Base-by-base conservation (phyloP, 106 monocot species). In the Ottelia alismoides region DNA sequence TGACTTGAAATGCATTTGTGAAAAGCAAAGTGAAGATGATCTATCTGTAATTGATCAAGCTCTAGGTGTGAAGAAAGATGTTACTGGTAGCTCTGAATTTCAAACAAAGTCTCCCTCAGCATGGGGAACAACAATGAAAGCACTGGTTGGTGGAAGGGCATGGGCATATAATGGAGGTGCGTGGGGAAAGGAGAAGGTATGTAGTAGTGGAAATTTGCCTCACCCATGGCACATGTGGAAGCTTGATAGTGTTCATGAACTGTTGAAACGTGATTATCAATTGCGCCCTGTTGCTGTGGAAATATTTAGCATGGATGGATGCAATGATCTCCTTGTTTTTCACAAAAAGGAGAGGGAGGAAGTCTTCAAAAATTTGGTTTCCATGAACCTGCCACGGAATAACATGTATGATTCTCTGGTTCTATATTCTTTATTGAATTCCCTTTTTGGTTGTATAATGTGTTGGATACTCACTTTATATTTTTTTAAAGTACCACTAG, bases 181-280 rank as follows among this genome's bases (percentile, higher is more conserved):
- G 48, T 98, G 98, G 98, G 98, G 98, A 25, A 98, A 90, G 69
- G 98, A 98, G 70, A 98, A 75, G 68, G 61, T 75, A 12, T 82
- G 76, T 60, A 70, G 52, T 22, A 80, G 85, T 65, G 70, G 85
- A 52, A 98, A 83, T 69, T 57, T 90, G 60, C 90, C 85, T 46
- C 98, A 98, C 65, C 78, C 72, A 52, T 98, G 98, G 98, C 90
- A 90, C 66, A 98, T 98, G 98, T 98, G 98, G 98, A 98, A 98
- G 67, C 77, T 98, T 67, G 85, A 98, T 73, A 90, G 72, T 70
- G 76, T 98, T 47, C 79, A 98, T 78, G 98, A 98, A 54, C 85
- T 98, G 44, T 63, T 98, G 65, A 98, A 83, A 74, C 90, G 98
- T 57, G 98, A 98, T 68, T 98, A 98, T 32, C 98, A 98, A 72